Base-by-base conservation (phyloP, 108 stramenopile genomes). In the Cyclostephanos tholiformis region DNA sequence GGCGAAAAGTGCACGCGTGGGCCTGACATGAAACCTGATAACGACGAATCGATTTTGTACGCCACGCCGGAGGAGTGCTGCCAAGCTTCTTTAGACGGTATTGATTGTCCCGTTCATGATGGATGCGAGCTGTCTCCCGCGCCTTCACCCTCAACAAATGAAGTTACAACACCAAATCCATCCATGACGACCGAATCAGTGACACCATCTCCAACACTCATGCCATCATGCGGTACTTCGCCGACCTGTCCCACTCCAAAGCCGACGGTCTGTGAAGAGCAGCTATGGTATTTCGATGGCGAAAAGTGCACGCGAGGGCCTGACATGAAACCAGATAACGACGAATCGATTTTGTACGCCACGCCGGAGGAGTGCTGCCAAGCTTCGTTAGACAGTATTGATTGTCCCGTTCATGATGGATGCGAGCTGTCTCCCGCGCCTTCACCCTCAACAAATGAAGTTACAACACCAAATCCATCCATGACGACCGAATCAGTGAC, bases 281-380 rank as follows among this genome's bases (percentile, higher is more conserved):
- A 22, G 25, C 11, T 46, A 22, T 63, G 63, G 63, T 22, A 63
- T 13, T 46, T 63, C 4, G 13, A 44, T 23, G 17, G 44, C 12
- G 63, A n/a, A 7, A 20, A 25, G 38, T 63, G 63, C 10, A 63
- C 63, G 38, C 39, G 41, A 25, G 38, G 23, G 20, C 12, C 16
- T 36, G 63, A 63, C 10, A n/a, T 9, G 6, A 46, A 14, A 0
- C n/a, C 63, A 38, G 41, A 41, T 36, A 38, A 63, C 13, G 26
- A 8, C 7, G 63, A 12, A 5, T 6, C 8, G 16, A 38, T 16
- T 11, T 7, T 16, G 12, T 63, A 63, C 30, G 3, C 43, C 8
- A 44, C 63, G 23, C 22, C 26, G 10, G 6, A 2, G 23, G 63
- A 63, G 9, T 63, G 63, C 63, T 63, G 63, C 35, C n/a, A n/a